A percentile compares a stretch with the other conserved stretches of the same genome.
Evolutionary conservation across 495 filamentous ascomycete genomes (phyloP).

Genomic region (Tuber umbilicatum): DNA sequence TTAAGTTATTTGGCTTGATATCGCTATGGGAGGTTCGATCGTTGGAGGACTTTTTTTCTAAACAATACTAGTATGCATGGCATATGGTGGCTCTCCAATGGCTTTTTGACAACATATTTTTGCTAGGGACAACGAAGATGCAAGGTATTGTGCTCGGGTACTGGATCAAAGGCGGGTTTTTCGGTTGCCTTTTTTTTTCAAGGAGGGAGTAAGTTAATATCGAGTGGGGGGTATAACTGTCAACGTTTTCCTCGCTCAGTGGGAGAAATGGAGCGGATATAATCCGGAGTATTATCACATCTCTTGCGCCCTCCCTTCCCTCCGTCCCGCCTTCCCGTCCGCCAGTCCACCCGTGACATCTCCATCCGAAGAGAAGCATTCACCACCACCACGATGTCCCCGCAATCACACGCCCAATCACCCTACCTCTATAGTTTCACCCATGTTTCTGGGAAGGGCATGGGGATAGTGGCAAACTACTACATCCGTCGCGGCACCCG

Average conservation of each 20-base stretch:
- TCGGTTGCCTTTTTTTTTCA: slow-evolving; percentile 14
- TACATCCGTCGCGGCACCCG: slow-evolving; percentile 46
- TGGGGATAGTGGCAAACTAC: slow-evolving; percentile 42
- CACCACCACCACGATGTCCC: not conserved
- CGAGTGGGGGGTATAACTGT: slow-evolving; percentile 11
- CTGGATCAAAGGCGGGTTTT: not conserved
- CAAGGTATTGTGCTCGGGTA: slow-evolving; percentile 9
- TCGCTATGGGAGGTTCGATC: not conserved
- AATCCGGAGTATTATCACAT: not conserved
- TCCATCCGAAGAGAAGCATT: not conserved
- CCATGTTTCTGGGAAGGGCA: slow-evolving; percentile 44
- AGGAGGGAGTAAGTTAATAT: slow-evolving; percentile 1
- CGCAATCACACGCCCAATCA: not conserved
- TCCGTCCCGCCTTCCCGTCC: slow-evolving; percentile 2
- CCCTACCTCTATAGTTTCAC: slow-evolving; percentile 42
- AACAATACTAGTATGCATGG: not conserved
- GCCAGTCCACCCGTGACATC: not conserved
- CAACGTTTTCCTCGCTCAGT: not conserved
- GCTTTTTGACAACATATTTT: slow-evolving; percentile 32
- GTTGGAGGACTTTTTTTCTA: not conserved
- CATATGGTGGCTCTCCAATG: slow-evolving; percentile 20
- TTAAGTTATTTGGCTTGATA: not conserved
- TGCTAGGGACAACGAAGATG: slow-evolving; percentile 8
- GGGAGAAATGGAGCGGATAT: not conserved
- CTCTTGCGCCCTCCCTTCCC: slow-evolving; percentile 2